phyloP scores from a whole-genome alignment of 2,329 filamentous ascomycete species.

The Pseudofabraea citricarpa region DNA sequence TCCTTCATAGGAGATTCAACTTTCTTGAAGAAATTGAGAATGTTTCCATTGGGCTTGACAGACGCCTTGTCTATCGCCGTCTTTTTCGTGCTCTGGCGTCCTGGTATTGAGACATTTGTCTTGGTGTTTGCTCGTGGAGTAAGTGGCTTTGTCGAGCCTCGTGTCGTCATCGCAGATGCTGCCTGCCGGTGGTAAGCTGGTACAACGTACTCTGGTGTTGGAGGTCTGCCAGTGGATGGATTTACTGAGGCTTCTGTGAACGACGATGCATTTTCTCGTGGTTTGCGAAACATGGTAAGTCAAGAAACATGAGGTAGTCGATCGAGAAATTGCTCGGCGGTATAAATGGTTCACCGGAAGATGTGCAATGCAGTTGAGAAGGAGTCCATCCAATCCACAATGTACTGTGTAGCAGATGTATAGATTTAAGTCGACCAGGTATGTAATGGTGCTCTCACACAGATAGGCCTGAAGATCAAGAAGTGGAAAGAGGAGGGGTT shows the following conservation, averaged over 20 bases:
- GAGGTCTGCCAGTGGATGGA: constrained; percentile 45
- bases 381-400: too few species aligned
- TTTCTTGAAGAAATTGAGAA: constrained; percentile 73
- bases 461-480: too few species aligned
- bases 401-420: too few species aligned
- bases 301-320: too few species aligned
- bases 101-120: constrained; percentile 14
- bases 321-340: too few species aligned
- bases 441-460: too few species aligned
- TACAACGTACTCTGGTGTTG: constrained; percentile 39
- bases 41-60: constrained; percentile 53
- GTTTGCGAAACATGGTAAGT: constrained; percentile 52
- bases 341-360: too few species aligned
- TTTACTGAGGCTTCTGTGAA: constrained; percentile 29
- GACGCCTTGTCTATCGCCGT: constrained; percentile 14
- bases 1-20: constrained; percentile 44
- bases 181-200: constrained; percentile 3
- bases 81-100: constrained; percentile 17
- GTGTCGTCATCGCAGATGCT: constrained; percentile 16
- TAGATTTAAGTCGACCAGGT: too few species aligned
- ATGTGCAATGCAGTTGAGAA: too few species aligned
- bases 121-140: constrained; percentile 23
- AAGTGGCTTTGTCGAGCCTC: constrained; percentile 23
- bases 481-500: too few species aligned
- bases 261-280: constrained; percentile 38